phyloP scores from a whole-genome alignment of 768 basidiomycete species.

The Lentinus brumalis region DNA sequence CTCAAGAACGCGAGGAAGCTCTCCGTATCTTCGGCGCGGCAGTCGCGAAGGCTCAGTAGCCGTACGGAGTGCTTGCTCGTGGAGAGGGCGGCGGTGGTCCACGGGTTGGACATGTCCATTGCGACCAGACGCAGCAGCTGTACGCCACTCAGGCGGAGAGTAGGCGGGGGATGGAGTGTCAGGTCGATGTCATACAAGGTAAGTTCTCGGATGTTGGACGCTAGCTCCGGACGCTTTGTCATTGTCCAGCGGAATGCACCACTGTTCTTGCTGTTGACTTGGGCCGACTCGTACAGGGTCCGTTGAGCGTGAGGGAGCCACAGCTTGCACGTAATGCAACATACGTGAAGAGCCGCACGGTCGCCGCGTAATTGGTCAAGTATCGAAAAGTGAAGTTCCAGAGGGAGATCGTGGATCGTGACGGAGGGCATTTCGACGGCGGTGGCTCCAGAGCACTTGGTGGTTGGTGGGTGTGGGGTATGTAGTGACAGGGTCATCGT shows the following conservation, averaged over 20 bases:
- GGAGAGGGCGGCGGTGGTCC: neutral
- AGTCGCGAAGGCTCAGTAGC: neutral
- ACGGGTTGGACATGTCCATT: neutral
- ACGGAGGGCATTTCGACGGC: neutral
- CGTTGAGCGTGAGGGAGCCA: conserved; percentile 20
- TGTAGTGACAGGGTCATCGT: neutral
- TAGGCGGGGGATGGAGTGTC: neutral
- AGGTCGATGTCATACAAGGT: neutral
- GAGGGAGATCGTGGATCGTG: conserved; percentile 8
- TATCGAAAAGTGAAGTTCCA: conserved; percentile 24
- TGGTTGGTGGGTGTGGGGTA: neutral
- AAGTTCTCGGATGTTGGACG: conserved; percentile 16
- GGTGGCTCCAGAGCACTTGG: neutral
- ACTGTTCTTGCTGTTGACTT: conserved; percentile 2
- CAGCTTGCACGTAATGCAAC: conserved; percentile 17
- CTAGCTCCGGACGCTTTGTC: conserved; percentile 9
- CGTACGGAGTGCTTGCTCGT: neutral
- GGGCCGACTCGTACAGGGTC: conserved; percentile 18
- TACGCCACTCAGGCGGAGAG: neutral
- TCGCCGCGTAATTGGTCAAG: conserved; percentile 25
- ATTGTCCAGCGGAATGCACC: conserved; percentile 3
- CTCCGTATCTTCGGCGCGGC: neutral
- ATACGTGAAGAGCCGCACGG: conserved; percentile 11
- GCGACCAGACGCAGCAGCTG: neutral
- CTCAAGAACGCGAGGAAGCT: neutral